These are phyloP conservation scores for Sanghuangporus weigelae DNA, from an alignment of 1,284 basidiomycete genomes.

Conservation along the genomic window DNA sequence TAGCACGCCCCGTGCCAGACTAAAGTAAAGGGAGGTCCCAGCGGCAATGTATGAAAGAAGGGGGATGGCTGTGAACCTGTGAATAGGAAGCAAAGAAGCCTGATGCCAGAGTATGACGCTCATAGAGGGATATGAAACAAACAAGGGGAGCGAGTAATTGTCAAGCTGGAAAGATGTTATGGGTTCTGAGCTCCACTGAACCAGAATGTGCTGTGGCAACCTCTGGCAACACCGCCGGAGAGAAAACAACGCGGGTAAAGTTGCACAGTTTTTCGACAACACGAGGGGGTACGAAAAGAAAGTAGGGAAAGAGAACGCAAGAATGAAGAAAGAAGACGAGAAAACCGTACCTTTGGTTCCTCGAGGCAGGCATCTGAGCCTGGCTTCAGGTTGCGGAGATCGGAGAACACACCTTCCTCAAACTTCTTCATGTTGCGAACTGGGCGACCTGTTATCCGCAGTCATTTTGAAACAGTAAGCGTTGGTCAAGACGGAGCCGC, in stretches of 20 bases:
- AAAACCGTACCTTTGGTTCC: constrained; percentile 73
- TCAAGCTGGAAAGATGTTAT: background rate
- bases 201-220: no score
- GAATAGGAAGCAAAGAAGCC: background rate
- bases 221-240: background rate
- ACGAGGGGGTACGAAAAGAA: background rate
- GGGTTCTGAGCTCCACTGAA: no score
- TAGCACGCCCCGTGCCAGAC: background rate
- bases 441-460: constrained; percentile 40
- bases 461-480: background rate
- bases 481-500: constrained; percentile 1
- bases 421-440: constrained; percentile 87
- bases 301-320: background rate
- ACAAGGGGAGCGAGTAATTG: background rate
- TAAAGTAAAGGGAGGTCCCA: background rate
- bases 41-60: background rate
- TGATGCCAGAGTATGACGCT: background rate
- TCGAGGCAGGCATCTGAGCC: constrained; percentile 86
- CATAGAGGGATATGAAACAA: background rate
- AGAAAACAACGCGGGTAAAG: background rate
- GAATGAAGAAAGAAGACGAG: background rate
- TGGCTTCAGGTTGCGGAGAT: constrained; percentile 86
- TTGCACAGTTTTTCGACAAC: background rate
- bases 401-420: constrained; percentile 90
- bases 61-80: background rate